Base-by-base conservation (phyloP, 208 protist species). In the Wallacemonas rigidus region DNA sequence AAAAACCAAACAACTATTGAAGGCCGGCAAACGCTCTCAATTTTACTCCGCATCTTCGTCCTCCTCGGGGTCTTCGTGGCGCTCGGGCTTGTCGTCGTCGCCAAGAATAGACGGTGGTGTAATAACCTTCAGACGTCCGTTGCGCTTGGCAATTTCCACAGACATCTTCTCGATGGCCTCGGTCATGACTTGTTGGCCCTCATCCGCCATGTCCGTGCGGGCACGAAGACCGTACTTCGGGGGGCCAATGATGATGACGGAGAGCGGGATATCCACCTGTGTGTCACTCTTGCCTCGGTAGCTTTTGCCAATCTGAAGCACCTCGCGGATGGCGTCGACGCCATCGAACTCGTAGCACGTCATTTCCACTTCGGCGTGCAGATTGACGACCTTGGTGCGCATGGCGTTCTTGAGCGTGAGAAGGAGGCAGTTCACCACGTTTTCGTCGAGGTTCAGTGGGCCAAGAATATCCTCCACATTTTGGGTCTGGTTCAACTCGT, bases 311-410 rank as follows among this genome's bases (percentile, higher is more conserved):
- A 96, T 79, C 14, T 89, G 63, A 2, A 99, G 89, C 1, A 98
- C 94, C 8, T 91, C 79, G 69, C 99, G 98, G 71, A 99, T 97
- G 6, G 98, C 98, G 72, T 99, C 95, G 62, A 99, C 98, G 64
- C 99, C 99, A 80, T 99, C 98, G 76, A 97, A 98, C 36, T 88
- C 82, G 82, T 98, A 99, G 87, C 99, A 99, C n/a, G 97, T 98
- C 39, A 99, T 96, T 73, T 99, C 95, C 41, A 99, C 90, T 72
- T 99, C 97, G 2, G 97, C 97, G 47, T 93, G 82, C 43, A 99
- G 83, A 60, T 98, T 99, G 60, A 98, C 64, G 6, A 92, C 85
- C 56, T 90, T 86, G 11, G 77, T 77, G 35, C 84, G 72, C 84
- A 95, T 87, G 1, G 79, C 77, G 62, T 91, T 98, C 84, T 77